A percentile compares a stretch with the other conserved stretches of the same genome.
Conservation (phyloP, 257 asterid genomes). For the Solanum okadae region DNA sequence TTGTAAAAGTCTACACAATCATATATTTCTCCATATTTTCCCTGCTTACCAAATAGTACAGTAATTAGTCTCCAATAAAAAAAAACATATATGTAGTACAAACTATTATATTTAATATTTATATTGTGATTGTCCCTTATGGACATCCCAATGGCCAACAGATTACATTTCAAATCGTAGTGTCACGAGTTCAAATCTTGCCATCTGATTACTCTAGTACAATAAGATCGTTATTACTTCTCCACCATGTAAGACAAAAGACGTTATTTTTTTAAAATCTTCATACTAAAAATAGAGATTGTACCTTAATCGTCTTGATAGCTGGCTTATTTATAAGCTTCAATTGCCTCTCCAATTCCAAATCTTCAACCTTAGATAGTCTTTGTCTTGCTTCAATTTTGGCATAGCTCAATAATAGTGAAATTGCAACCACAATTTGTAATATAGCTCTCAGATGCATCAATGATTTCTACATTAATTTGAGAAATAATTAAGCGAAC, state of each 20-base stretch:
- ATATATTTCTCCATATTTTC: background rate
- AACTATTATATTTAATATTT: background rate
- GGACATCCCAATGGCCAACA: no score
- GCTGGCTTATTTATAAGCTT: background rate
- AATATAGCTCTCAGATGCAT: background rate
- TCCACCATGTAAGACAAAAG: background rate
- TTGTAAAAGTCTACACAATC: background rate
- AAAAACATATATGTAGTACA: background rate
- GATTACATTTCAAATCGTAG: rapidly evolving
- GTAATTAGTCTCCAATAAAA: background rate
- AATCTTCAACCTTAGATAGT: background rate
- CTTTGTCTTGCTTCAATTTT: background rate
- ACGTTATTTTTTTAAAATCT: background rate
- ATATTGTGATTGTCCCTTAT: no score
- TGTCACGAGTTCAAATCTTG: no score
- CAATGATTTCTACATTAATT: background rate
- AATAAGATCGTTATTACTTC: no score
- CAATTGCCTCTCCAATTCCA: background rate
- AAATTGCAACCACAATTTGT: background rate
- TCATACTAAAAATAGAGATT: background rate
- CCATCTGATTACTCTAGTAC: no score
- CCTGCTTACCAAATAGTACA: background rate
- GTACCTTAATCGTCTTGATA: background rate
- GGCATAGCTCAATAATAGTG: background rate
- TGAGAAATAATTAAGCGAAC: background rate